Base-by-base conservation (phyloP, 2,329 filamentous ascomycete species). In the Sporothrix protearum region DNA sequence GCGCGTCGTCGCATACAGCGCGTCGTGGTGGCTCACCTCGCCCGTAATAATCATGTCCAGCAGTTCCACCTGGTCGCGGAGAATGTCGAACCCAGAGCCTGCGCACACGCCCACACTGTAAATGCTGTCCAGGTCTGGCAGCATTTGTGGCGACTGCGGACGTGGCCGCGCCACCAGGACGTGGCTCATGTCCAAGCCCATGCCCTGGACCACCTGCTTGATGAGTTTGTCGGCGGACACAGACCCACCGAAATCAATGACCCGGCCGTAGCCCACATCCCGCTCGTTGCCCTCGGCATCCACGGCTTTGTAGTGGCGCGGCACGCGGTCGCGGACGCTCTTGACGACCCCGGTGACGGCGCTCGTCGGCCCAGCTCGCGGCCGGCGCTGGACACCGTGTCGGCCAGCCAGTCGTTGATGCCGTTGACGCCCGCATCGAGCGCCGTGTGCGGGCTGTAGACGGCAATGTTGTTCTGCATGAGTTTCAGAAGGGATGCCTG, bases 371-470 rank as follows among this genome's bases (percentile, higher is more conserved):
- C 45, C 19, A 67, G n/a, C 3, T 16, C 1, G 14, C 12, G 9
- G 53, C 55, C 1, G 67, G 22, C 70, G 5, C 5, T 28, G 7
- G 5, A 89, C 25, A 97, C 88, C 66, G 96, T 90, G 78, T 96
- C 92, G 73, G 93, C 93, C 10, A 99, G 89, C 95, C 95, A 99
- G 80, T 97, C 93, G 78, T 94, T 96, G 76, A 99, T 88, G 3
- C 96, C 96, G 22, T 90, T 88, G 0, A 89, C 88, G 0, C 92
- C 92, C 51, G 93, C 93, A 80, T 99, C 96, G 57, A 98, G 89
- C 16, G 96, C 95, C 0, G 96, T 99, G 82, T 99, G 96, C 0
- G 96, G 96, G 75, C 91, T 94, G 84, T 98, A 99, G 71, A 99
- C 94, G 75, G 94, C 96, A 77, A 99, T 93, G 47, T 95, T 94